phyloP scores from a whole-genome alignment of 305 asterid species.

The Fraxinus xanthoxyloides region DNA sequence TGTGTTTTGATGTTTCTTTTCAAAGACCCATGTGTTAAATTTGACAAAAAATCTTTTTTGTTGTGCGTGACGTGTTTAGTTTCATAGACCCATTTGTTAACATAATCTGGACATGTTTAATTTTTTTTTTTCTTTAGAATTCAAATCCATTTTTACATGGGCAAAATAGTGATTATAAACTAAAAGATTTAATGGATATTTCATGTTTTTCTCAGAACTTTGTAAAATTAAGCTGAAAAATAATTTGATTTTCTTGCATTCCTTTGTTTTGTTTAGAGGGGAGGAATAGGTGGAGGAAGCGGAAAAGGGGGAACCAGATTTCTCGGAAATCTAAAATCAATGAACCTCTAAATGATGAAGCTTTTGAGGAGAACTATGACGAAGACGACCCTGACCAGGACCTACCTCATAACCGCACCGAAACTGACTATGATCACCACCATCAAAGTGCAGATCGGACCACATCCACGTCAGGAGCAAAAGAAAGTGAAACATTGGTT shows the following conservation, averaged over 20 bases:
- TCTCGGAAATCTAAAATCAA: slow-evolving; percentile 59
- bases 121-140: not conserved
- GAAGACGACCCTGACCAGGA: slow-evolving; percentile 65
- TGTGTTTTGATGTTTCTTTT: not conserved
- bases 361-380: slow-evolving; percentile 71
- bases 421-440: slow-evolving; percentile 51
- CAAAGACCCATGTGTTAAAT: not conserved
- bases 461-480: slow-evolving; percentile 32
- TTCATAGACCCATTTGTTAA: not conserved
- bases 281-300: slow-evolving; percentile 66
- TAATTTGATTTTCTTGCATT: not conserved
- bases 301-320: slow-evolving; percentile 64
- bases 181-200: not conserved
- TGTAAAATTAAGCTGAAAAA: not conserved
- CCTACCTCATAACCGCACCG: slow-evolving; percentile 50
- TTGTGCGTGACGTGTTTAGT: not conserved
- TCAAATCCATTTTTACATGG: not conserved
- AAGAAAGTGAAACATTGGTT: slow-evolving; percentile 56
- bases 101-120: not conserved
- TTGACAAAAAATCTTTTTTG: not conserved
- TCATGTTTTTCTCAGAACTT: not conserved
- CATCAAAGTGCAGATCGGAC: slow-evolving; percentile 42
- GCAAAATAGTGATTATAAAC: not conserved
- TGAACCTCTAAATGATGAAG: slow-evolving; percentile 62
- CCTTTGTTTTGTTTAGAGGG: slow-evolving; percentile 44